Evolutionary conservation across 2,329 filamentous ascomycete species (phyloP).

Genomic region (Penicillium brevicompactum): DNA sequence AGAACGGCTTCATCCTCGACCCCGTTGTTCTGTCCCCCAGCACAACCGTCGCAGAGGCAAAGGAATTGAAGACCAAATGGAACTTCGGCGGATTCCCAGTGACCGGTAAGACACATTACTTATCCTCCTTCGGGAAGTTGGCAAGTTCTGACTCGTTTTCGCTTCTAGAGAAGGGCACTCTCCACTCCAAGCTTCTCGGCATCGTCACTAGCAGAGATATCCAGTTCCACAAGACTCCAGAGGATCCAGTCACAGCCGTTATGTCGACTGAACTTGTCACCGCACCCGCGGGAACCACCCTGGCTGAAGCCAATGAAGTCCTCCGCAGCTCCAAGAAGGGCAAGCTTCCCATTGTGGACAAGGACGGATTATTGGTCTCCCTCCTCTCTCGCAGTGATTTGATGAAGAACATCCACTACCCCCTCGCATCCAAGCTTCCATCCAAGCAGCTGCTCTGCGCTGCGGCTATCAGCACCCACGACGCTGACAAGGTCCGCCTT

Average conservation of each 20-base stretch:
- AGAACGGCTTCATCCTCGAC: slow-evolving; percentile 98
- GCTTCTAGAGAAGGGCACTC: slow-evolving; percentile 76
- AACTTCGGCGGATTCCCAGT: slow-evolving; percentile 98
- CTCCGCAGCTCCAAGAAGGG: slow-evolving; percentile 97
- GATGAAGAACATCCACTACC: slow-evolving; percentile 98
- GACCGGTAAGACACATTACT: slow-evolving; percentile 70
- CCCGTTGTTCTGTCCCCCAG: slow-evolving; percentile 86
- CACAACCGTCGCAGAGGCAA: slow-evolving; percentile 89
- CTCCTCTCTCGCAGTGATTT: slow-evolving; percentile 92
- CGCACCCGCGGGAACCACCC: slow-evolving; percentile 76
- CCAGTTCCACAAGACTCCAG: slow-evolving; percentile 82
- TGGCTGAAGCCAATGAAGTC: slow-evolving; percentile 88
- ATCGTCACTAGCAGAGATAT: slow-evolving; percentile 98
- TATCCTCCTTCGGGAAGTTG: too few relatives aligned
- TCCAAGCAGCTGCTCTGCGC: slow-evolving; percentile 98
- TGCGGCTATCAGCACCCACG: slow-evolving; percentile 91
- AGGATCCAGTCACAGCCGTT: slow-evolving; percentile 77
- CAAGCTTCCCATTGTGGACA: slow-evolving; percentile 91
- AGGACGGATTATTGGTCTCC: slow-evolving; percentile 80
- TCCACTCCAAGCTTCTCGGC: slow-evolving; percentile 93
- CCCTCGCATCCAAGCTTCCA: slow-evolving; percentile 91
- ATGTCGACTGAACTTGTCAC: slow-evolving; percentile 97
- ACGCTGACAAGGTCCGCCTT: slow-evolving; percentile 86
- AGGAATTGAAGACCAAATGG: slow-evolving; percentile 94
- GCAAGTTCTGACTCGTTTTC: too few relatives aligned